A percentile compares a stretch with the other conserved stretches of the same genome.
These are phyloP conservation scores for Daldinia eschscholtzii DNA, from an alignment of 2,329 filamentous ascomycete genomes.

Conservation along the genomic window DNA sequence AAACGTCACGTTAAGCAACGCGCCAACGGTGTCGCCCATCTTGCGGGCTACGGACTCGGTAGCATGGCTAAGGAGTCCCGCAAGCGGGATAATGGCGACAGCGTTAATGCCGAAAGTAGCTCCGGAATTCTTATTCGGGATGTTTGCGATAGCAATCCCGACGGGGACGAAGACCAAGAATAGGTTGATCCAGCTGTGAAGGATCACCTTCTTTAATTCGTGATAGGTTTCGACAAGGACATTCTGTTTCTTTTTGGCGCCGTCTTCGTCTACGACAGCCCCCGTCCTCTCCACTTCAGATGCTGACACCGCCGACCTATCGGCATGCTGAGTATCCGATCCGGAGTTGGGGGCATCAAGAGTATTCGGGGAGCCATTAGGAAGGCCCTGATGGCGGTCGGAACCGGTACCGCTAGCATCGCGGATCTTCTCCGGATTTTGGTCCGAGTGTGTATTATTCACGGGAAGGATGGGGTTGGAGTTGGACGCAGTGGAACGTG, in stretches of 20 bases:
- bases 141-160: conserved; percentile 74
- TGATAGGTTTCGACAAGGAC: conserved; percentile 56
- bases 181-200: conserved; percentile 82
- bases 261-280: conserved; percentile 64
- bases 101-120: conserved; percentile 81
- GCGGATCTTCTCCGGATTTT: conserved; percentile 42
- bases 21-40: conserved; percentile 79
- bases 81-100: conserved; percentile 80
- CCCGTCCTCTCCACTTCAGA: conserved; percentile 66
- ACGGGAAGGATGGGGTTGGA: conserved; percentile 58
- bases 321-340: conserved; percentile 51
- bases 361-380: conserved; percentile 48
- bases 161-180: conserved; percentile 83
- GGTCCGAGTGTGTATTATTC: conserved; percentile 50
- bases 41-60: conserved; percentile 80
- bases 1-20: conserved; percentile 81
- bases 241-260: conserved; percentile 48
- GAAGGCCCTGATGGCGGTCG: conserved; percentile 42
- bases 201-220: conserved; percentile 71
- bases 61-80: conserved; percentile 77
- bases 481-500: conserved; percentile 56
- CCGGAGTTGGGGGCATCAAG: conserved; percentile 27
- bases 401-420: conserved; percentile 41
- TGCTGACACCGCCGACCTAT: conserved; percentile 55
- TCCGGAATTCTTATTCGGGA: conserved; percentile 66